Evolutionary conservation across 768 basidiomycete species (phyloP).

Genomic region (Kwoniella mangroviensis): DNA sequence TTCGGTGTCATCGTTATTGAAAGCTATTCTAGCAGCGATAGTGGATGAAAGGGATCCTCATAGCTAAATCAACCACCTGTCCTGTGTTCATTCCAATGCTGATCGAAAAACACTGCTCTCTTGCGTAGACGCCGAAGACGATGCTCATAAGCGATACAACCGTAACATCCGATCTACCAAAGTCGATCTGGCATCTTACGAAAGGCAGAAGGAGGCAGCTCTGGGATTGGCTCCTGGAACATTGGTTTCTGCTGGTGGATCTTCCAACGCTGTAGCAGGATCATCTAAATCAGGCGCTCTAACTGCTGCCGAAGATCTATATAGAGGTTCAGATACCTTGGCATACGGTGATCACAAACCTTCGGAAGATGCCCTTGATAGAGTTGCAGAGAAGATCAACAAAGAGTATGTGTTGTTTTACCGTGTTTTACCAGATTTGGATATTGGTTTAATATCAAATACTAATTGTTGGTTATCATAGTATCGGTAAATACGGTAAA

Average conservation of each 20-base stretch:
- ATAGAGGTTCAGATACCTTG: conserved; percentile 89
- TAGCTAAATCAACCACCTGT: background rate
- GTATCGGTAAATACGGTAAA: conserved; percentile 80
- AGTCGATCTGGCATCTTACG: conserved; percentile 84
- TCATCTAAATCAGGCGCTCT: conserved; percentile 54
- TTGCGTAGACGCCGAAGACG: conserved; percentile 79
- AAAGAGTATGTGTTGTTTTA: conserved; percentile 71
- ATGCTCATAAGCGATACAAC: conserved; percentile 86
- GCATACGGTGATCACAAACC: conserved; percentile 96
- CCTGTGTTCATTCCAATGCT: background rate
- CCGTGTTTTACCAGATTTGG: too few species aligned
- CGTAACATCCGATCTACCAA: conserved; percentile 87
- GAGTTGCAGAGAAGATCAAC: conserved; percentile 88
- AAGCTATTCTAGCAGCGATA: too few species aligned
- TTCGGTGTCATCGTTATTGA: too few species aligned
- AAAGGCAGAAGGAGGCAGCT: conserved; percentile 83
- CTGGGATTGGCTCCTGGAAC: conserved; percentile 75
- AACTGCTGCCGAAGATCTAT: conserved; percentile 72
- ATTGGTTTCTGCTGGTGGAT: conserved; percentile 60
- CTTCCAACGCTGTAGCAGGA: conserved; percentile 31
- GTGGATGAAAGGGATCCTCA: too few species aligned
- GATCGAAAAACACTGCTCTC: background rate
- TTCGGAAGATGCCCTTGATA: conserved; percentile 90
- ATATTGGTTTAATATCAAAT: background rate
- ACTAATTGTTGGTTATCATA: background rate